Evolutionary conservation across 768 basidiomycete genomes (phyloP).

Genomic region (Favolaschia claudopus): DNA sequence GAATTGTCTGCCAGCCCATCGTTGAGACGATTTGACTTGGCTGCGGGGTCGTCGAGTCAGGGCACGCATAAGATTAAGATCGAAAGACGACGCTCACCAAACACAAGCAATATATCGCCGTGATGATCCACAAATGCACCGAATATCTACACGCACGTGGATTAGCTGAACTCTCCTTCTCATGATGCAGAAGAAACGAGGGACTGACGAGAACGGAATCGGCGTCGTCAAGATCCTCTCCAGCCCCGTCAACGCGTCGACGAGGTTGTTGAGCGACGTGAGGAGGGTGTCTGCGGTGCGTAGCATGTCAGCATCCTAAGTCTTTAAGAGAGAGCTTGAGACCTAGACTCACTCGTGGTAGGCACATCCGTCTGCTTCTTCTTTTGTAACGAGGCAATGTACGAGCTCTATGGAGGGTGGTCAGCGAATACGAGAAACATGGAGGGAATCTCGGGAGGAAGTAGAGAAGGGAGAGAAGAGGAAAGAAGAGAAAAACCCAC

Average conservation of each 20-base stretch:
- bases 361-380: slow-evolving; percentile 65
- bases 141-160: slow-evolving; percentile 56
- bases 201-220: slow-evolving; percentile 73
- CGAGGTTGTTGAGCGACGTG: slow-evolving; percentile 58
- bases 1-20: slow-evolving; percentile 70
- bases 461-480: too few species aligned
- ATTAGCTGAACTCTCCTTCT: background rate
- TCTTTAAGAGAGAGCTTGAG: background rate
- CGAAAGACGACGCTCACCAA: too few species aligned
- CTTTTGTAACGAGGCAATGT: slow-evolving; percentile 65
- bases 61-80: too few species aligned
- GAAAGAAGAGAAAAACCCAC: background rate
- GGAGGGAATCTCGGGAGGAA: too few species aligned
- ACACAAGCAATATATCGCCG: slow-evolving; percentile 63
- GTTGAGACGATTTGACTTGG: slow-evolving; percentile 69
- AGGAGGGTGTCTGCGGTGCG: slow-evolving; percentile 52
- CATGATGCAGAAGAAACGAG: background rate
- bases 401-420: slow-evolving; percentile 62
- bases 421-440: too few species aligned
- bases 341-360: slow-evolving; percentile 62
- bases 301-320: background rate
- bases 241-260: slow-evolving; percentile 71
- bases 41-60: too few species aligned
- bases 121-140: slow-evolving; percentile 73
- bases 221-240: slow-evolving; percentile 80